Evolutionary conservation across 2,329 filamentous ascomycete genomes (phyloP).

Genomic region (Achaetomium macrosporum): DNA sequence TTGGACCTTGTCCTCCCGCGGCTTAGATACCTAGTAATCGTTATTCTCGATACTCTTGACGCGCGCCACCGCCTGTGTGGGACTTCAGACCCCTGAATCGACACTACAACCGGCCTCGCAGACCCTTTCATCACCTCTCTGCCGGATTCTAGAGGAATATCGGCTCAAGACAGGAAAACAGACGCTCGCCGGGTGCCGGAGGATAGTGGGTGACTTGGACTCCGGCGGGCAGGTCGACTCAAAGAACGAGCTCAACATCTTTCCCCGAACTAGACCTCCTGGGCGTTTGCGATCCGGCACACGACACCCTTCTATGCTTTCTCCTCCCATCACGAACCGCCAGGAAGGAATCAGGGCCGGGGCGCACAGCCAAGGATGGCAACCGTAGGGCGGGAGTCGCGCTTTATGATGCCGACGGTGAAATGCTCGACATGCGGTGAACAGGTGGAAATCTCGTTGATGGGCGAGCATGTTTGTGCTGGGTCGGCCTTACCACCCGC

Average conservation of each 20-base stretch:
- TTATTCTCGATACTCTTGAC: background rate
- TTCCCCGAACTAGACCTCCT: background rate
- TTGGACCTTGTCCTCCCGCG: slow-evolving; percentile 4
- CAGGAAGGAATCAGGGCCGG: slow-evolving; percentile 4
- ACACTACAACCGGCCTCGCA: background rate
- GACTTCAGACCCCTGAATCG: background rate
- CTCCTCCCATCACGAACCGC: slow-evolving; percentile 1
- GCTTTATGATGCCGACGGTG: slow-evolving; percentile 67
- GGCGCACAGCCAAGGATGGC: slow-evolving; percentile 37
- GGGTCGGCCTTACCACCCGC: slow-evolving; percentile 32
- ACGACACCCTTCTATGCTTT: background rate
- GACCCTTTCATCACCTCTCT: background rate
- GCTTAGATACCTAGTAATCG: slow-evolving; percentile 1
- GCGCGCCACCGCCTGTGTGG: background rate
- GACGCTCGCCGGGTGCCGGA: slow-evolving; percentile 10
- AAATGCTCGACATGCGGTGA: slow-evolving; percentile 78
- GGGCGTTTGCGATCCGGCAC: background rate
- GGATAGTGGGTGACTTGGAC: slow-evolving; percentile 3
- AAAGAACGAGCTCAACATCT: background rate
- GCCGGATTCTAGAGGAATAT: background rate
- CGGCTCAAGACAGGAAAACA: background rate
- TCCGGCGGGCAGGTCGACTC: slow-evolving; percentile 11
- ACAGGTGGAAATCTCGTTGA: slow-evolving; percentile 75
- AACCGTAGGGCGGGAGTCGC: slow-evolving; percentile 51
- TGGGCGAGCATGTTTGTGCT: slow-evolving; percentile 78